Evolutionary conservation across 2,329 filamentous ascomycete genomes (phyloP).

Genomic region (Sarocladium strictum): DNA sequence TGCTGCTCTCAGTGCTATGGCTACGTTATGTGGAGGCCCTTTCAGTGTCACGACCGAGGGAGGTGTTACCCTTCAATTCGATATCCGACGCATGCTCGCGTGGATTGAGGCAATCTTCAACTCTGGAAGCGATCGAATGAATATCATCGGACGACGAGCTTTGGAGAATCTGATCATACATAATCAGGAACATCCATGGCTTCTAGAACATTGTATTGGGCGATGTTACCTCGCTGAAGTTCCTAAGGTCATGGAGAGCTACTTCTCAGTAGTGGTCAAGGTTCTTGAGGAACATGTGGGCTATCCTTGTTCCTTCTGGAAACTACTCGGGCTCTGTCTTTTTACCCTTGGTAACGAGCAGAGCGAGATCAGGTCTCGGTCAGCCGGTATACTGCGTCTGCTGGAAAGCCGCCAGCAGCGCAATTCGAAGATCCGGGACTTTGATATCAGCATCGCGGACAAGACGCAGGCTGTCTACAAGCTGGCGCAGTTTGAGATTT

Average conservation of each 20-base stretch:
- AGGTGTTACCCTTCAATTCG: constrained; percentile 81
- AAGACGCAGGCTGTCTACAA: constrained; percentile 99
- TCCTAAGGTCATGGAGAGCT: constrained; percentile 84
- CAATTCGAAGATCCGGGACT: constrained; percentile 89
- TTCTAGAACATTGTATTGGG: constrained; percentile 85
- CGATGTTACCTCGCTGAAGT: constrained; percentile 81
- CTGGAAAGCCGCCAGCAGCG: constrained; percentile 73
- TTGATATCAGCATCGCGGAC: constrained; percentile 96
- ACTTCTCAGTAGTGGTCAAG: constrained; percentile 87
- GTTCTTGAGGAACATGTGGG: constrained; percentile 79
- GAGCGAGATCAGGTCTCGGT: constrained; percentile 82
- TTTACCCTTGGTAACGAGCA: constrained; percentile 92
- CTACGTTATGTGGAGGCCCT: constrained; percentile 78
- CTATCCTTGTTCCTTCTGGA: constrained; percentile 85
- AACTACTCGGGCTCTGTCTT: constrained; percentile 77
- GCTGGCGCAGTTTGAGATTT: constrained; percentile 93
- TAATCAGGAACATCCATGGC: constrained; percentile 79
- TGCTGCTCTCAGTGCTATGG: constrained; percentile 92
- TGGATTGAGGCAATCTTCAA: constrained; percentile 97
- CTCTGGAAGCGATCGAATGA: constrained; percentile 84
- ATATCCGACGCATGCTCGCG: constrained; percentile 83
- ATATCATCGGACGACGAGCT: constrained; percentile 81
- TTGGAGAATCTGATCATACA: constrained; percentile 84
- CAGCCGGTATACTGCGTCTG: constrained; percentile 70
- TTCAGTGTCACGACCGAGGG: constrained; percentile 86